Conservation (phyloP, 441 rosid genomes). For the Melastoma candidum region DNA sequence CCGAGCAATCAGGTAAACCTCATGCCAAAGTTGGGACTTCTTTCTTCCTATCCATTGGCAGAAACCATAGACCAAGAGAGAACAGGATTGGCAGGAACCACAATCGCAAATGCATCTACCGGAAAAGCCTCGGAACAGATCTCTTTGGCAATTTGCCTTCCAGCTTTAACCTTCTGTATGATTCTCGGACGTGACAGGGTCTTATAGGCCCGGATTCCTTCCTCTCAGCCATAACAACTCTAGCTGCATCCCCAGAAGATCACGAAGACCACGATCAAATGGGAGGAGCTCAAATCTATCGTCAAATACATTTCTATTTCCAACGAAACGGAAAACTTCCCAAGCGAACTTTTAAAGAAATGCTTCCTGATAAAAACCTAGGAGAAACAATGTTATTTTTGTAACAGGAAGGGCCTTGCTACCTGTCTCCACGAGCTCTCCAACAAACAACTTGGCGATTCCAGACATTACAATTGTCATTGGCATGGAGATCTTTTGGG, state of each 20-base stretch:
- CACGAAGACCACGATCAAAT: neutral
- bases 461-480: slow-evolving; percentile 82
- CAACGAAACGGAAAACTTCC: neutral
- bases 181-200: slow-evolving; percentile 94
- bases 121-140: slow-evolving; percentile 80
- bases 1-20: too few species aligned
- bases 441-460: slow-evolving; percentile 95
- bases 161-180: slow-evolving; percentile 71
- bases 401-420: too few species aligned
- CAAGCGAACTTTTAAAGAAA: neutral
- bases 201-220: slow-evolving; percentile 86
- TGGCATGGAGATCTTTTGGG: slow-evolving; percentile 70
- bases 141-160: slow-evolving; percentile 83
- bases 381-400: neutral
- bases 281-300: neutral
- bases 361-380: neutral
- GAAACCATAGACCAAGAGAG: too few species aligned
- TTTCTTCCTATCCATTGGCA: too few species aligned
- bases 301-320: neutral
- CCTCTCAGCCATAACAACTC: slow-evolving; percentile 81
- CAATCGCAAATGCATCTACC: slow-evolving; percentile 18
- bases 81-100: too few species aligned
- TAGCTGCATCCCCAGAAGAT: slow-evolving; percentile 35
- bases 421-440: slow-evolving; percentile 97
- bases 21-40: too few species aligned